These are phyloP conservation scores for Lepidium didymum DNA, from an alignment of 345 rosid species.

Conservation along the genomic window DNA sequence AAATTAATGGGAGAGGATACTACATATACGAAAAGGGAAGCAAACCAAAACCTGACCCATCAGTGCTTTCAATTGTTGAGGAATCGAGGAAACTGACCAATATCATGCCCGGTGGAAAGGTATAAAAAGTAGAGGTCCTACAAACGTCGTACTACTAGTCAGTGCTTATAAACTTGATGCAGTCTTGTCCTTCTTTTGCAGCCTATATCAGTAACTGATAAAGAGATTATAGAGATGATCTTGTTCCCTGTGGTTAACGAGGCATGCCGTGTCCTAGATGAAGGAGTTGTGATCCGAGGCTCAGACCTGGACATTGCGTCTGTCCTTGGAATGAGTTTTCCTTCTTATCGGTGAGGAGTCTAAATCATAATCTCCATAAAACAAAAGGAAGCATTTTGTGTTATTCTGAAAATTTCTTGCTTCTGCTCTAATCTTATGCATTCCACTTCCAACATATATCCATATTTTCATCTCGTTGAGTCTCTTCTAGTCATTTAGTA, in stretches of 20 bases:
- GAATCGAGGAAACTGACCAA: constrained; percentile 63
- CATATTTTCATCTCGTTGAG: not conserved
- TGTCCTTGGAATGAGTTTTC: constrained; percentile 97
- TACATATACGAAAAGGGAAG: constrained; percentile 76
- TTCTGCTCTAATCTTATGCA: not conserved
- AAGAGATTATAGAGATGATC: constrained; percentile 82
- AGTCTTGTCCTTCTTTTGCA: constrained; percentile 23
- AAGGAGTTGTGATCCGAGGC: constrained; percentile 74
- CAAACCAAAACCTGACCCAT: constrained; percentile 79
- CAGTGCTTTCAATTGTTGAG: constrained; percentile 62
- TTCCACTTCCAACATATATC: not conserved
- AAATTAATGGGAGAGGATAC: constrained; percentile 81
- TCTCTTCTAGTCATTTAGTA: not conserved
- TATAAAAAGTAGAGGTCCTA: constrained; percentile 17
- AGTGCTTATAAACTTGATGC: not conserved
- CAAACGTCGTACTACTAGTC: not conserved
- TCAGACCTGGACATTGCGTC: constrained; percentile 88
- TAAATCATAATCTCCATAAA: not conserved
- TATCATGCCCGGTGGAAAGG: constrained; percentile 92
- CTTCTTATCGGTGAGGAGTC: constrained; percentile 71
- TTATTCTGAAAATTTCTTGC: not conserved
- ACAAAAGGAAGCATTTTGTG: not conserved
- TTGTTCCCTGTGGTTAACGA: constrained; percentile 89
- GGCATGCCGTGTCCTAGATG: constrained; percentile 86
- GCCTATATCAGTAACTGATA: constrained; percentile 72